Conservation (phyloP, 1,284 basidiomycete species). For the Malassezia japonica region DNA sequence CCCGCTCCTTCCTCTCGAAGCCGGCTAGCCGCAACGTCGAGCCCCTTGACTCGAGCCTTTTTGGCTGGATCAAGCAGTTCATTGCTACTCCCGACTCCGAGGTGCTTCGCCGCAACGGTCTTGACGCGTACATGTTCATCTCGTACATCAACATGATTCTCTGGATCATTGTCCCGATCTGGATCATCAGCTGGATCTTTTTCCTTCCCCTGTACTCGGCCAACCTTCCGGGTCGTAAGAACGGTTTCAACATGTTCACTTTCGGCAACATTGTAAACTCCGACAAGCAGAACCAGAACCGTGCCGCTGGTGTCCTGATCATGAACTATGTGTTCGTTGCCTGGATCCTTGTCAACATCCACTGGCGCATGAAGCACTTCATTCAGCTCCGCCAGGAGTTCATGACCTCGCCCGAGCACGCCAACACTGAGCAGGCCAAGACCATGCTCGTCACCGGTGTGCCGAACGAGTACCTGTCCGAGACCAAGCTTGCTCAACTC, state of each 20-base stretch:
- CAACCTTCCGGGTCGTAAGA: background rate
- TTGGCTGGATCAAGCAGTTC: slow-evolving; percentile 49
- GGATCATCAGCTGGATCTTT: slow-evolving; percentile 44
- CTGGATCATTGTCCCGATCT: slow-evolving; percentile 67
- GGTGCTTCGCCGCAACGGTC: slow-evolving; percentile 59
- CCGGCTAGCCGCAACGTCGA: slow-evolving; percentile 41
- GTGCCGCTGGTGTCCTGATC: slow-evolving; percentile 33
- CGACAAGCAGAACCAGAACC: slow-evolving; percentile 28
- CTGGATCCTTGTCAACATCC: slow-evolving; percentile 76
- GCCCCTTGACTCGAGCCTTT: slow-evolving; percentile 44
- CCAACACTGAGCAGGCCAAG: slow-evolving; percentile 66
- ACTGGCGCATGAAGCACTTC: slow-evolving; percentile 69
- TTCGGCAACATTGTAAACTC: slow-evolving; percentile 59
- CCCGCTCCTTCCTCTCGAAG: slow-evolving; percentile 45
- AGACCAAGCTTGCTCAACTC: slow-evolving; percentile 59
- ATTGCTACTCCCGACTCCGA: slow-evolving; percentile 40
- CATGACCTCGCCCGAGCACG: slow-evolving; percentile 65
- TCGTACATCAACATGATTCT: slow-evolving; percentile 72
- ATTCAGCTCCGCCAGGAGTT: slow-evolving; percentile 71
- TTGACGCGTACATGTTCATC: slow-evolving; percentile 88
- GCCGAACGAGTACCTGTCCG: slow-evolving; percentile 63
- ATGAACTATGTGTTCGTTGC: slow-evolving; percentile 45
- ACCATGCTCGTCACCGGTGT: slow-evolving; percentile 83
- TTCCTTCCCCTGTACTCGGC: slow-evolving; percentile 58
- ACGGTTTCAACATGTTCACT: slow-evolving; percentile 64